Evolutionary conservation across 805 yeast genomes (phyloP), one percentile per base, ranked within the genome.

Genomic region (Kazachstania taianensis): DNA sequence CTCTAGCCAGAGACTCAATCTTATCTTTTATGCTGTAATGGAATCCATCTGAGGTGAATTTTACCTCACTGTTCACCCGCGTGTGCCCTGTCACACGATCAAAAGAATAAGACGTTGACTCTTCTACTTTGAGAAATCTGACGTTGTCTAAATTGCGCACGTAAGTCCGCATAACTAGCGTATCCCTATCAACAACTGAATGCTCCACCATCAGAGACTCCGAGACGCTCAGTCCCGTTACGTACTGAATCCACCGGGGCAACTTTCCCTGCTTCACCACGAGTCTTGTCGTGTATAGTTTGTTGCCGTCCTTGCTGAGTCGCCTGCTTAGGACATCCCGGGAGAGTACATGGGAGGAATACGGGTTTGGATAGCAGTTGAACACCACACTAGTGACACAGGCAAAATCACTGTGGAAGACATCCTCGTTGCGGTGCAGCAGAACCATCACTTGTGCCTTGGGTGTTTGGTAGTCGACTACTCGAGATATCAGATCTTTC

Each of bases 101-200:
- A 34, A 54, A 63, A 10, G 59, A 43, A 55, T 81, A 87, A 2
- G 62, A 65, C 16, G 85, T 73, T 47, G 62, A 73, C 52, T 87
- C 96, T 52, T 84, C 94, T 13, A 87, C 80, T 44, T 78, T 68
- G 41, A 87, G 71, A 35, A 87, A 72, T 43, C 71, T 69, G 1
- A 81, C 75, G 54, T 89, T 96, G 53, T 89, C 96, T 32, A 87
- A 59, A 55, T 87, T 87, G 42, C 85, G 70, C 12, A 84, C 78
- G 62, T 82, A 86, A 2, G 94, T 73, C 38, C 63, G 50, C 71
- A 87, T 65, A 7, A 65, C 63, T 41, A 66, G 59, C 4, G 56
- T 51, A 7, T 53, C 46, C 1, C 89, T 84, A 55, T 87, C 81
- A 15, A 87, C 78, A 8, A 79, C 59, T 1, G 85, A 72, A 46